Percentiles rank a stretch among this genome's conserved stretches.
Evolutionary conservation across 192 early-diverging fungal species (phyloP).

Genomic region (Rhizoclosmatium sp.): DNA sequence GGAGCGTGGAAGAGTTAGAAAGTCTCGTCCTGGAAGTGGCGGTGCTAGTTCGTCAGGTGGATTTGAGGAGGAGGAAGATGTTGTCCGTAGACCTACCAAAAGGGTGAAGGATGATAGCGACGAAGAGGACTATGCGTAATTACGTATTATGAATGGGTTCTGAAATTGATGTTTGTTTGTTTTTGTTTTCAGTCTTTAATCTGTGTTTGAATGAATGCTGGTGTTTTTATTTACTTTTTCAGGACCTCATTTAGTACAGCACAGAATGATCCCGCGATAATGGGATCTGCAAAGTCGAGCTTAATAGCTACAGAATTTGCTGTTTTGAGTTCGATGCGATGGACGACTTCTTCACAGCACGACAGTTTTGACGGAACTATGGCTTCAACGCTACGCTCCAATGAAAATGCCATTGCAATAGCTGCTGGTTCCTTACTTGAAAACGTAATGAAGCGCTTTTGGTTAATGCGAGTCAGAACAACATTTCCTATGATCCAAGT

Average conservation of each 20-base stretch:
- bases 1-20: neutral
- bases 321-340: too few species aligned
- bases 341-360: too few species aligned
- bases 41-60: neutral
- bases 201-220: too few species aligned
- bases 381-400: too few species aligned
- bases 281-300: neutral
- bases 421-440: too few species aligned
- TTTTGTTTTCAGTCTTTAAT: neutral
- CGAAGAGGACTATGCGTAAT: slow-evolving; percentile 1
- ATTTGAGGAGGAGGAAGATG: slow-evolving; percentile 22
- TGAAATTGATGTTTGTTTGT: neutral
- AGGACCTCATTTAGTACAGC: too few species aligned
- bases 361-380: too few species aligned
- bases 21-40: neutral
- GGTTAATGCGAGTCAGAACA: too few species aligned
- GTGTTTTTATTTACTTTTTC: too few species aligned
- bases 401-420: too few species aligned
- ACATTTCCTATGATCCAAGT: too few species aligned
- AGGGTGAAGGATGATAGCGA: slow-evolving; percentile 25
- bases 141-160: neutral
- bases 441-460: too few species aligned
- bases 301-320: neutral
- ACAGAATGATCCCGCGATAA: neutral
- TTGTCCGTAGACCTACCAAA: slow-evolving; percentile 14